A percentile compares a stretch with the other conserved stretches of the same genome.
Conservation (phyloP, 2,329 filamentous ascomycete genomes). For the Mariannaea elegans region DNA sequence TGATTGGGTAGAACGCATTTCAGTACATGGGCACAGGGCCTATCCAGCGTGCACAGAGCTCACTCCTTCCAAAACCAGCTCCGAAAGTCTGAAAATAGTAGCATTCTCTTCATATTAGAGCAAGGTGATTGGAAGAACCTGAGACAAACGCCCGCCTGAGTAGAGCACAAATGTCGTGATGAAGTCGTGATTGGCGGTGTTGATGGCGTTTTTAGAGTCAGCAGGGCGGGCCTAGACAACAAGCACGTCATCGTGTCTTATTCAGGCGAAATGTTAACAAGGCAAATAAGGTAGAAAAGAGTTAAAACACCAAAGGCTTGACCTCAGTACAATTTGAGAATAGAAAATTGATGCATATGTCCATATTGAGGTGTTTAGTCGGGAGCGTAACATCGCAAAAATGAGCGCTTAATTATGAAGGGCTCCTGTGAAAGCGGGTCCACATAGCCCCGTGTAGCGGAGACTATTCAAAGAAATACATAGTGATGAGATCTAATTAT, state of each 20-base stretch:
- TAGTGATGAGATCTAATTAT: too few species aligned
- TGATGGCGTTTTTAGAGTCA: conserved; percentile 6
- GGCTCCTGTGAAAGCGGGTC: too few species aligned
- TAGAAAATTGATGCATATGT: too few species aligned
- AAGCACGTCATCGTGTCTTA: not conserved
- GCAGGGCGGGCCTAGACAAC: not conserved
- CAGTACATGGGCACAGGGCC: not conserved
- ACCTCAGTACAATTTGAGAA: too few species aligned
- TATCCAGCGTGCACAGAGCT: not conserved
- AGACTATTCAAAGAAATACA: too few species aligned
- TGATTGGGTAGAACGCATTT: not conserved
- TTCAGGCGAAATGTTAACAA: too few species aligned
- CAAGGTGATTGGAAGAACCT: conserved; percentile 1
- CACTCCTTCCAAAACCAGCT: conserved; percentile 4
- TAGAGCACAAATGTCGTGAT: conserved; percentile 9
- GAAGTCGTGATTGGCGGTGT: conserved; percentile 12
- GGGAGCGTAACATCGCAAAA: too few species aligned
- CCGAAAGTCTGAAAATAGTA: not conserved
- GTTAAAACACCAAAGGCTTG: too few species aligned
- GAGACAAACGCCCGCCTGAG: conserved; percentile 2
- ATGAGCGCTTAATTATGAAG: too few species aligned
- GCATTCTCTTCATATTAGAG: not conserved
- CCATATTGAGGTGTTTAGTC: too few species aligned
- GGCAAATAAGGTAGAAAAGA: too few species aligned
- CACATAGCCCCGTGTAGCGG: too few species aligned